These are phyloP conservation scores for Diaporthe batatas DNA, from an alignment of 2,329 filamentous ascomycete genomes.

Conservation along the genomic window DNA sequence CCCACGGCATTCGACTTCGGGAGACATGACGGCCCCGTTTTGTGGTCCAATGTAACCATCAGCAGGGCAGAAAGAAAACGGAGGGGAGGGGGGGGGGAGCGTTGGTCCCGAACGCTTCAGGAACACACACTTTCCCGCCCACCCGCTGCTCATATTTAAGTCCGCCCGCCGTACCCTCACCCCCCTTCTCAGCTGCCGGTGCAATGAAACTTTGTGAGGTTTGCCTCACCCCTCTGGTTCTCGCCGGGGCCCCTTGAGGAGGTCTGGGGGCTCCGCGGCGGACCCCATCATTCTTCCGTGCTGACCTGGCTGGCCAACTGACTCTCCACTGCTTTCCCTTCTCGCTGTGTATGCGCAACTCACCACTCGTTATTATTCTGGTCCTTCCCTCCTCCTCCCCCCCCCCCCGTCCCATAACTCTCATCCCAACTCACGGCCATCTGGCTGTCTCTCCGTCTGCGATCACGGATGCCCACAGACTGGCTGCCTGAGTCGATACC, in stretches of 20 bases:
- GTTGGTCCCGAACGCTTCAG: conserved; percentile 2
- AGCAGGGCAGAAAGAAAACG: not conserved
- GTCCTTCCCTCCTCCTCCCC: not conserved
- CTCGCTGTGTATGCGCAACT: not conserved
- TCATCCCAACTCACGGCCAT: not conserved
- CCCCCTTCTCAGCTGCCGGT: not conserved
- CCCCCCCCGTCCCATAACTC: not conserved
- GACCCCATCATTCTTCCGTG: conserved; percentile 15
- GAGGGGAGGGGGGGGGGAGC: not conserved
- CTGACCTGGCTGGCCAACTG: conserved; percentile 22
- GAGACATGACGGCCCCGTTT: conserved; percentile 3
- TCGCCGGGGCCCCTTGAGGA: not conserved
- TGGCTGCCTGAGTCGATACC: not conserved
- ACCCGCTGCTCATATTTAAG: conserved; percentile 17
- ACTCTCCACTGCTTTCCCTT: conserved; percentile 19
- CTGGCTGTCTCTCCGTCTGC: not conserved
- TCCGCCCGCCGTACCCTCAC: conserved; percentile 3
- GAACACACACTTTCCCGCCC: not conserved
- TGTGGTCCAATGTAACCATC: conserved; percentile 29
- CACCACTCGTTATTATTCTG: not conserved
- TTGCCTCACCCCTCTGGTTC: conserved; percentile 31
- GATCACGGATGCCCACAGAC: conserved; percentile 13
- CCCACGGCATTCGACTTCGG: conserved; percentile 15
- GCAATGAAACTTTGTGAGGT: conserved; percentile 25
- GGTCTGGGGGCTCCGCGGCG: not conserved